phyloP scores from a whole-genome alignment of 2,329 filamentous ascomycete species.

The Blastomyces gilchristii region DNA sequence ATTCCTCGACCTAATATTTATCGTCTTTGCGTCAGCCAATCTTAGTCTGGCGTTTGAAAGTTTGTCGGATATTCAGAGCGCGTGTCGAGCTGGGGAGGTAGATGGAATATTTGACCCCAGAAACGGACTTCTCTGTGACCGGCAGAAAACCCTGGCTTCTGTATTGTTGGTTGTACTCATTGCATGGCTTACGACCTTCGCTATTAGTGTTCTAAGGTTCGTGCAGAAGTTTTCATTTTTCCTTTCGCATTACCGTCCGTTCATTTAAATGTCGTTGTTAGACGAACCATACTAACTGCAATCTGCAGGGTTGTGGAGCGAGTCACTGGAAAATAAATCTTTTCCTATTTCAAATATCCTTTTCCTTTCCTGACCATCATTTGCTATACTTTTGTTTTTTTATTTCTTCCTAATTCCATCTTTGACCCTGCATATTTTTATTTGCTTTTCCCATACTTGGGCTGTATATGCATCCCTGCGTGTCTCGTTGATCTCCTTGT shows the following conservation, averaged over 20 bases:
- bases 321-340: conserved; percentile 8
- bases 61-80: conserved; percentile 53
- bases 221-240: background rate
- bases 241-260: background rate
- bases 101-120: conserved; percentile 26
- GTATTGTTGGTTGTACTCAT: conserved; percentile 72
- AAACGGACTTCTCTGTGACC: conserved; percentile 45
- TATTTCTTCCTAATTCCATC: background rate
- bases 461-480: background rate
- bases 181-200: conserved; percentile 85
- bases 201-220: conserved; percentile 46
- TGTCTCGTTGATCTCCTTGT: background rate
- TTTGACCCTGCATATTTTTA: background rate
- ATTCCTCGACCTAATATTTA: conserved; percentile 87
- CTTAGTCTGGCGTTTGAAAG: conserved; percentile 81
- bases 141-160: conserved; percentile 61
- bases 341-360: background rate
- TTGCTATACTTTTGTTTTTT: background rate
- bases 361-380: background rate
- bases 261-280: background rate
- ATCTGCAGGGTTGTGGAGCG: conserved; percentile 15
- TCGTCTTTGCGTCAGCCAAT: conserved; percentile 94
- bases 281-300: conserved; percentile 3
- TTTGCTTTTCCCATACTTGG: background rate
- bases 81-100: conserved; percentile 42